Conservation (phyloP, 2,329 filamentous ascomycete genomes). For the Teratosphaeria gauchensis region DNA sequence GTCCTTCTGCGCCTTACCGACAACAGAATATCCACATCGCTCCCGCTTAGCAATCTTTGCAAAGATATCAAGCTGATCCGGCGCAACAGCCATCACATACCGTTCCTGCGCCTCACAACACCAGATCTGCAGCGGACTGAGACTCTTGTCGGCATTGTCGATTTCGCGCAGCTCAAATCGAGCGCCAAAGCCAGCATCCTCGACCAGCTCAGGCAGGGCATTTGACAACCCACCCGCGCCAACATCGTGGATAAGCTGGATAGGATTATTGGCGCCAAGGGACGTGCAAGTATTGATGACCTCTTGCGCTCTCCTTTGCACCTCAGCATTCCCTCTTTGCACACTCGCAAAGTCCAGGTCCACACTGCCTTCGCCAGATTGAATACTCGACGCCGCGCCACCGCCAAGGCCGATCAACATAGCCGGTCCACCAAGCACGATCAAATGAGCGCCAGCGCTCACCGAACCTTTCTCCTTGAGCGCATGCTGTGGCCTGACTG, state of each 20-base stretch:
- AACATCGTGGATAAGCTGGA: constrained; percentile 95
- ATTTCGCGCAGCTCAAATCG: constrained; percentile 91
- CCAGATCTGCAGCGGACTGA: constrained; percentile 97
- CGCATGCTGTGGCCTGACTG: constrained; percentile 80
- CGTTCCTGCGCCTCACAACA: constrained; percentile 95
- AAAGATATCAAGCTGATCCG: constrained; percentile 65
- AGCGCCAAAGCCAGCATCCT: constrained; percentile 84
- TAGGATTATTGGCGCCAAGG: constrained; percentile 75
- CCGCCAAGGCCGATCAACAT: constrained; percentile 97
- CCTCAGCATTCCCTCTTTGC: constrained; percentile 92
- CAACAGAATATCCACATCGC: constrained; percentile 84
- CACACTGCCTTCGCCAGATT: constrained; percentile 77
- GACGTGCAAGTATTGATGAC: constrained; percentile 92
- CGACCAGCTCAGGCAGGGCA: constrained; percentile 79
- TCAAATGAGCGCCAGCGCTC: constrained; percentile 74
- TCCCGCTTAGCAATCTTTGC: constrained; percentile 66
- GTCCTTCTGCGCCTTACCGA: constrained; percentile 66
- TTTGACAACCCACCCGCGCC: constrained; percentile 82
- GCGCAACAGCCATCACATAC: constrained; percentile 83
- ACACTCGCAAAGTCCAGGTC: constrained; percentile 96
- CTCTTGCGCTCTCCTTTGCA: constrained; percentile 91
- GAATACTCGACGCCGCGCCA: constrained; percentile 84
- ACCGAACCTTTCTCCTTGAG: constrained; percentile 75
- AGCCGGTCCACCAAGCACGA: constrained; percentile 88
- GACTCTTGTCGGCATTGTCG: constrained; percentile 77